Percentiles rank a stretch among this genome's conserved stretches.
These are phyloP conservation scores for Aspergillus sparsus DNA, from an alignment of 495 filamentous ascomycete genomes.

Conservation along the genomic window DNA sequence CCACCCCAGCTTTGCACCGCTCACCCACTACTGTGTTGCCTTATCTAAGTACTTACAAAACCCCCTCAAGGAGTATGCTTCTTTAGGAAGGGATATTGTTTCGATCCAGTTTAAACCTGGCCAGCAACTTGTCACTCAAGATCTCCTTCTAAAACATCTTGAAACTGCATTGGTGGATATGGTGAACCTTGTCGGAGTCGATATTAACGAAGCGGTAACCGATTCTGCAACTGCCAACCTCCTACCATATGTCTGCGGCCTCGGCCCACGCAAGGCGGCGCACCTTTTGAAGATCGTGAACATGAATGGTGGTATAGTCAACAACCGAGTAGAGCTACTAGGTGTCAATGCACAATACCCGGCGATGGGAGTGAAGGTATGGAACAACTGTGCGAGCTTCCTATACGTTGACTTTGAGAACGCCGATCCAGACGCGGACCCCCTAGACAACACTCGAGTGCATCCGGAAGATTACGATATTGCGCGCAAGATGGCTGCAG, in stretches of 20 bases:
- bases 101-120: conserved; percentile 86
- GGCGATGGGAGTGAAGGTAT: conserved; percentile 85
- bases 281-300: conserved; percentile 88
- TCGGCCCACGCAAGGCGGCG: conserved; percentile 89
- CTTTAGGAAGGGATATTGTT: conserved; percentile 81
- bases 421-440: conserved; percentile 75
- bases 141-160: conserved; percentile 79
- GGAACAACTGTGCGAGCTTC: conserved; percentile 96
- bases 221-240: conserved; percentile 81
- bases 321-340: conserved; percentile 78
- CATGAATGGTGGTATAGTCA: conserved; percentile 79
- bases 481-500: conserved; percentile 95
- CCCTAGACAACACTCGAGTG: conserved; percentile 92
- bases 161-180: conserved; percentile 96
- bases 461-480: conserved; percentile 98
- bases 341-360: conserved; percentile 80
- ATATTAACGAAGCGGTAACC: conserved; percentile 85
- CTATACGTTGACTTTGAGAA: conserved; percentile 83
- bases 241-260: conserved; percentile 86
- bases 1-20: conserved; percentile 71
- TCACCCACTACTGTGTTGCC: conserved; percentile 85
- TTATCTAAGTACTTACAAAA: conserved; percentile 89
- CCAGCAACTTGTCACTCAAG: conserved; percentile 82
- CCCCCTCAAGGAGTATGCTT: conserved; percentile 93
- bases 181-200: conserved; percentile 94